Base-by-base conservation (phyloP, 371 early-diverging fungal species). In the Actinomucor elegans region DNA sequence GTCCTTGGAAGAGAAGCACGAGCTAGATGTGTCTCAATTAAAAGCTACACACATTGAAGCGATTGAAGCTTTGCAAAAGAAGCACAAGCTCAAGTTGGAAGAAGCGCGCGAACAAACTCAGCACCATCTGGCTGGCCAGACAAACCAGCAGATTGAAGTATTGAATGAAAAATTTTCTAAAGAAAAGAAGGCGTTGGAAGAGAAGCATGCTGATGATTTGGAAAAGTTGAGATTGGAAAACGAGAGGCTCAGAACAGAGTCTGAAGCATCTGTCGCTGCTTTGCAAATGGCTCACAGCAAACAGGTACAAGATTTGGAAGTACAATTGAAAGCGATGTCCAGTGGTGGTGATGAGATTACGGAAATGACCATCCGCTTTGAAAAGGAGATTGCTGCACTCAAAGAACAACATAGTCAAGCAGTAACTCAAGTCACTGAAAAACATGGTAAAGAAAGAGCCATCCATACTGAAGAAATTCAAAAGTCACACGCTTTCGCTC, bases 371-470 rank as follows among this genome's bases (percentile, higher is more conserved):
- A 42, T 32, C 21, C 15, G n/a, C 14, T 58, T 58, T 47, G 59
- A 58, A 47, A 37, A 51, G 37, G 48, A 47, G 17, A 59, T 59
- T 18, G 8, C 23, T n/a, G 35, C 59, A 3, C 41, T 73, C 21
- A 63, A 66, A 42, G 51, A 66, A 6, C 20, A 48, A 14, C 73
- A 73, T 54, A 45, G 56, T 23, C 31, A 52, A 40, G 66, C 61
- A 12, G 10, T 68, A 14, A 46, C 45, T 12, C 34, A 52, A 27
- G 33, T 64, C 2, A 18, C 46, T 9, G 23, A 56, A 14, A 55
- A 52, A n/a, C 56, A 65, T 27, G 55, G 35, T 21, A 52, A 57
- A 8, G 24, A 66, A 64, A 43, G 36, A 31, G 32, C 41, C 26
- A 17, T 20, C 3, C 40, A 29, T 37, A 20, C 32, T 28, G 17